Conservation (phyloP, 495 filamentous ascomycete genomes). For the Penicillium canescens region DNA sequence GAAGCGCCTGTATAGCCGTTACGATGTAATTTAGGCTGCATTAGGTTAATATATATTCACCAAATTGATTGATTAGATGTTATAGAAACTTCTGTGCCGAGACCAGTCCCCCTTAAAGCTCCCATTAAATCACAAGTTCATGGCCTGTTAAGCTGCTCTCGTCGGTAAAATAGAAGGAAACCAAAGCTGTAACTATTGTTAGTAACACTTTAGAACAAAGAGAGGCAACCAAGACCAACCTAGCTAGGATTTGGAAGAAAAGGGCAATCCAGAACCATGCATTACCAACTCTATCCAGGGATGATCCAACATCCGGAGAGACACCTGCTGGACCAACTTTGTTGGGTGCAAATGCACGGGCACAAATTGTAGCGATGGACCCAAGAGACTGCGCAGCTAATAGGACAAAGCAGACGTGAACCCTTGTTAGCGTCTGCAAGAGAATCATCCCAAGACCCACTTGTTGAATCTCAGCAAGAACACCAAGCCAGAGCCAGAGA, state of each 20-base stretch:
- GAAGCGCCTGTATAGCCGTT: no score
- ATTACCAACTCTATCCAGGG: slow-evolving; percentile 40
- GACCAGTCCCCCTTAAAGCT: no score
- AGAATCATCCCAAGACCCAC: slow-evolving; percentile 67
- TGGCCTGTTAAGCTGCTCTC: slow-evolving; percentile 21
- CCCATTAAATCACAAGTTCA: background rate
- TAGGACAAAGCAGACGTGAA: slow-evolving; percentile 58
- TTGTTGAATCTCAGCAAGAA: slow-evolving; percentile 62
- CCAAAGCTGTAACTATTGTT: slow-evolving; percentile 10
- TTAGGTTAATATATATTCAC: no score
- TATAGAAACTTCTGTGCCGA: no score
- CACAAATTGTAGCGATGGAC: slow-evolving; percentile 57
- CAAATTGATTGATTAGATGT: no score
- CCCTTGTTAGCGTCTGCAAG: slow-evolving; percentile 60
- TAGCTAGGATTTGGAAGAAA: slow-evolving; percentile 42
- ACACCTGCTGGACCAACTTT: slow-evolving; percentile 57
- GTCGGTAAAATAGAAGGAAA: slow-evolving; percentile 23
- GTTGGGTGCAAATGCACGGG: slow-evolving; percentile 58
- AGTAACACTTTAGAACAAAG: slow-evolving; percentile 1
- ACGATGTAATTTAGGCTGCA: no score
- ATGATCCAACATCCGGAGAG: slow-evolving; percentile 57
- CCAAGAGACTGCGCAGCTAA: slow-evolving; percentile 59
- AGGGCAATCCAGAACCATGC: slow-evolving; percentile 60
- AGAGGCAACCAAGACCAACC: slow-evolving; percentile 5
- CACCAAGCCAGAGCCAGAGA: slow-evolving; percentile 66